Conservation (phyloP, 2,329 filamentous ascomycete genomes). For the Neonectria sp. region DNA sequence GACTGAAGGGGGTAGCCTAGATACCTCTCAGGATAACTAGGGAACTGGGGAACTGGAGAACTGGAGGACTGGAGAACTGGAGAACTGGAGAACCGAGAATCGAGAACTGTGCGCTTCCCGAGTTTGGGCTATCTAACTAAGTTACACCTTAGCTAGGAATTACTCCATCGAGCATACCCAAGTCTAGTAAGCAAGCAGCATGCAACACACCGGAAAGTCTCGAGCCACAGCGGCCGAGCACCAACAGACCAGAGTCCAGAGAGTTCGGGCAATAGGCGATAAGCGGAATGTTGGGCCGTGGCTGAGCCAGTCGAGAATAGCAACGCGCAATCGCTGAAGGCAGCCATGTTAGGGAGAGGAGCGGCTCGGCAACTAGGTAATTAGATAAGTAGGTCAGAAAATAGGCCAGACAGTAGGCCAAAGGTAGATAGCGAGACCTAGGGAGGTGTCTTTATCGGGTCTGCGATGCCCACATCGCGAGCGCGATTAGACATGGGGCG, state of each 20-base stretch:
- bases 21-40: background rate
- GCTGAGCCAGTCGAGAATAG: slow-evolving; percentile 25
- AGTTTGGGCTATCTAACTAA: background rate
- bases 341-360: slow-evolving; percentile 12
- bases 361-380: slow-evolving; percentile 21
- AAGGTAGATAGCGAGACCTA: slow-evolving; percentile 22
- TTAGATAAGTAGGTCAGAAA: slow-evolving; percentile 19
- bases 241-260: slow-evolving; percentile 24
- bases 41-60: background rate
- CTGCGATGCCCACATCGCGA: background rate
- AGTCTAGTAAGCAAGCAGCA: slow-evolving; percentile 3
- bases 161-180: slow-evolving; percentile 18
- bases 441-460: slow-evolving; percentile 17
- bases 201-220: slow-evolving; percentile 36
- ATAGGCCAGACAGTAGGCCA: background rate
- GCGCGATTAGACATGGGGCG: background rate
- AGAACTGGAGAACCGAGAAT: background rate
- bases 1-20: background rate
- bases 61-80: background rate
- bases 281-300: slow-evolving; percentile 16
- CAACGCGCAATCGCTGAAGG: slow-evolving; percentile 8
- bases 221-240: slow-evolving; percentile 27
- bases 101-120: background rate
- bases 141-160: background rate
- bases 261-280: slow-evolving; percentile 27